Base-by-base conservation (phyloP, 805 yeast genomes). In the Grigorovia transvaalensis region DNA sequence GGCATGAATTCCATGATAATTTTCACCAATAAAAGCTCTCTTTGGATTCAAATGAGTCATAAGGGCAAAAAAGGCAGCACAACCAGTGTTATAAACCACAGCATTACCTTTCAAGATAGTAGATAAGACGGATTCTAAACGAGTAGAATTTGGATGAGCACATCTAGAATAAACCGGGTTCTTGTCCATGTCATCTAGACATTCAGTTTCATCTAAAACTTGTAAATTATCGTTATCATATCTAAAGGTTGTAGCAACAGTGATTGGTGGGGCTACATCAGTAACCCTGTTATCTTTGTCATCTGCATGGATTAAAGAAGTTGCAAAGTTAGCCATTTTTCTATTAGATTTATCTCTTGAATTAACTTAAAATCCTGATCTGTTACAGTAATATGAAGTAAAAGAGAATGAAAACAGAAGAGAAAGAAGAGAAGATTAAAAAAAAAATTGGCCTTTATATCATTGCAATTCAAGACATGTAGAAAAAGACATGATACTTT, bases 1-100 rank as follows among this genome's bases (percentile, higher is more conserved):
- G 4, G 85, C 87, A 53, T 79, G 86, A 56, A 84, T 79, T 1
- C 97, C 97, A 61, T 85, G 95, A 67, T 90, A 90, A 4, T 90
- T 86, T 30, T 82, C 78, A 4, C 85, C 91, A 58, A 87, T 77
- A 33, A 87, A 84, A 29, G 89, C 67, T 13, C 73, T 73, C 59
- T 84, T 85, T 1, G 96, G 96, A 58, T 84, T 81, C 58, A 72
- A 74, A 56, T 81, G 75, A 41, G 82, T 77, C 63, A 90, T 66
- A 2, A 84, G 77, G 0, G 88, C 96, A 59, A 74, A 78, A 65
- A 85, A 86, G 0, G 96, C 93, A 47, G 88, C 74, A 33, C 88
- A 67, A 0, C 97, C 97, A 1, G 88, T 82, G 46, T 81, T 75
- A 64, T 88, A 90, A 0, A 79, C 75, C 0, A 86, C 81, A 0